Evolutionary conservation across 768 basidiomycete genomes (phyloP).

Genomic region (Podaxis sp.): DNA sequence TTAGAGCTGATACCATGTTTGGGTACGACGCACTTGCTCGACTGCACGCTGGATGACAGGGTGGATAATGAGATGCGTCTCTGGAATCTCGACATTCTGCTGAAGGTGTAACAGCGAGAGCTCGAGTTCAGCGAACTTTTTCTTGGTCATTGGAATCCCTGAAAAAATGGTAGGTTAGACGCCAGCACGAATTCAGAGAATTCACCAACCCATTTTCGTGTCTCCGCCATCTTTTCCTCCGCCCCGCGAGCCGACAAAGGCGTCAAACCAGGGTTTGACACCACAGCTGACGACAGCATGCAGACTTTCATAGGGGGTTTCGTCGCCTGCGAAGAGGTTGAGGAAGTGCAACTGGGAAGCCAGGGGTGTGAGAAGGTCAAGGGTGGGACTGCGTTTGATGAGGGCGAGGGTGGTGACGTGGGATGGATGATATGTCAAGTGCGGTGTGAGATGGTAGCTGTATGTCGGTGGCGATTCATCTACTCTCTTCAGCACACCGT

Average conservation of each 20-base stretch:
- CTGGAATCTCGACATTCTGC: conserved; percentile 98
- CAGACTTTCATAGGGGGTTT: conserved; percentile 91
- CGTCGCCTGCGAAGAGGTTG: conserved; percentile 85
- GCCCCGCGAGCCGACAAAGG: conserved; percentile 85
- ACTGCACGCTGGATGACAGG: conserved; percentile 86
- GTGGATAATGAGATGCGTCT: conserved; percentile 90
- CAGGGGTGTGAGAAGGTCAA: conserved; percentile 79
- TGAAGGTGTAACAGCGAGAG: conserved; percentile 91
- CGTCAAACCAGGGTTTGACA: conserved; percentile 98
- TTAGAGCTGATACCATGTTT: background rate
- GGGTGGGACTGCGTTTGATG: conserved; percentile 84
- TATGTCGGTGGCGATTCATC: conserved; percentile 65
- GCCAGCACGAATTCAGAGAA: background rate
- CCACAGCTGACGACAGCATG: conserved; percentile 94
- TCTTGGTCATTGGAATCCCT: conserved; percentile 97
- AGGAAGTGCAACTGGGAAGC: conserved; percentile 87
- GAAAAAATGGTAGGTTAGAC: background rate
- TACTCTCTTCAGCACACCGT: conserved; percentile 22
- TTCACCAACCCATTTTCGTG: conserved; percentile 60
- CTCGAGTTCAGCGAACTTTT: conserved; percentile 98
- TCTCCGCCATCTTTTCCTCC: conserved; percentile 67
- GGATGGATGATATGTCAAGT: conserved; percentile 75
- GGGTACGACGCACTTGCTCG: conserved; percentile 45
- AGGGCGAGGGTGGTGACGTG: conserved; percentile 86
- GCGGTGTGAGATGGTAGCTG: conserved; percentile 62